Percentiles rank a stretch among this genome's conserved stretches.
Conservation (phyloP, 208 protist species). For the Endotrypanum monterogeii region DNA sequence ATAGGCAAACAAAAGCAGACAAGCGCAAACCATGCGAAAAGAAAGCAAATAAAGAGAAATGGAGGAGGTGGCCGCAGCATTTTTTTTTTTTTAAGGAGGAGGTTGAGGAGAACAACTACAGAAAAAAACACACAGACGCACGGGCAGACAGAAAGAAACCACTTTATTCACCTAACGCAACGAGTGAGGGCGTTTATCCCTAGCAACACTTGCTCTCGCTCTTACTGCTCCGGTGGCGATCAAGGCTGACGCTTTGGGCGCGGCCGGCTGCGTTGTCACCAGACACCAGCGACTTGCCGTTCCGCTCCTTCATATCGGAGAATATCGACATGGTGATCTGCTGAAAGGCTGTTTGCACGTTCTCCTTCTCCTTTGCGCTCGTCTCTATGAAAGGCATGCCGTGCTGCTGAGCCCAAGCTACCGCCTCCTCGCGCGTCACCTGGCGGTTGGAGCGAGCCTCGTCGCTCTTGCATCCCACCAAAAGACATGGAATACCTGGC, state of each 20-base stretch:
- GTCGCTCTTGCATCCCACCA: constrained; percentile 97
- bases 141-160: background rate
- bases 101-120: background rate
- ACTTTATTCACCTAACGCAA: too few relatives aligned
- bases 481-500: constrained; percentile 93
- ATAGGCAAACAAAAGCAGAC: background rate
- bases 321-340: constrained; percentile 90
- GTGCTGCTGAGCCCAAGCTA: constrained; percentile 81
- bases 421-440: constrained; percentile 87
- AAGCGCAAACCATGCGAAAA: background rate
- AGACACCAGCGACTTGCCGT: constrained; percentile 42
- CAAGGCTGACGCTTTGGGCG: constrained; percentile 67
- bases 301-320: constrained; percentile 88
- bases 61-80: too few relatives aligned
- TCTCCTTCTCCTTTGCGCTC: constrained; percentile 92
- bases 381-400: constrained; percentile 91
- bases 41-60: background rate
- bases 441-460: constrained; percentile 85
- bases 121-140: background rate
- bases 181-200: background rate
- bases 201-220: constrained; percentile 39
- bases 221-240: constrained; percentile 8
- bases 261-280: constrained; percentile 47
- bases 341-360: constrained; percentile 92
- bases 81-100: too few relatives aligned